These are phyloP conservation scores for Leccinellum luteum DNA, from an alignment of 768 basidiomycete species.

Conservation along the genomic window DNA sequence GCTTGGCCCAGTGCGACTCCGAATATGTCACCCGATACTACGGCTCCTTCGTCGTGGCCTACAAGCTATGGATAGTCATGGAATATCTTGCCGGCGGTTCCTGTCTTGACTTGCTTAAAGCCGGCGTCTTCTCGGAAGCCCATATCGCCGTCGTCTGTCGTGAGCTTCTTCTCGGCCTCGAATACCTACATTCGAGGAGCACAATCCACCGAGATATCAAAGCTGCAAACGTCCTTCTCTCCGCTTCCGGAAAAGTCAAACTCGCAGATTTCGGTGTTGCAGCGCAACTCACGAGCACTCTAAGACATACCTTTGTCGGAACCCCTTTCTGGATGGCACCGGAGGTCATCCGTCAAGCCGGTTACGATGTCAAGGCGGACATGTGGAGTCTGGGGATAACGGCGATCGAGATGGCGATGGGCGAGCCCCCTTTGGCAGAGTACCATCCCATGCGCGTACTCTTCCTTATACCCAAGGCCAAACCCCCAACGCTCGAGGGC, in stretches of 20 bases:
- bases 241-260: constrained; percentile 90
- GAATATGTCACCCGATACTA: constrained; percentile 97
- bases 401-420: constrained; percentile 96
- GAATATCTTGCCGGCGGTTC: constrained; percentile 99
- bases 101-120: constrained; percentile 92
- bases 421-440: constrained; percentile 93
- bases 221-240: constrained; percentile 92
- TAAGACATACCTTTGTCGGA: constrained; percentile 96
- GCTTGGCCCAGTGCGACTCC: constrained; percentile 92
- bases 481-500: constrained; percentile 87
- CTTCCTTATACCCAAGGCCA: constrained; percentile 96
- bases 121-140: constrained; percentile 84
- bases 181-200: constrained; percentile 93
- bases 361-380: constrained; percentile 94
- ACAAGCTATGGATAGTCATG: constrained; percentile 99
- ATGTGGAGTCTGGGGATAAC: constrained; percentile 99
- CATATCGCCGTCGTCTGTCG: constrained; percentile 95
- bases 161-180: constrained; percentile 88
- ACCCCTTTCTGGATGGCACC: constrained; percentile 99
- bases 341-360: constrained; percentile 95
- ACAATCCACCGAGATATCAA: constrained; percentile 99
- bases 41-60: constrained; percentile 93
- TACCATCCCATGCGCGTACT: constrained; percentile 99
- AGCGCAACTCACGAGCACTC: constrained; percentile 90
- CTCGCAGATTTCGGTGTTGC: constrained; percentile 99